phyloP scores from a whole-genome alignment of 306 rosid species.

The Astragalus membranaceus region DNA sequence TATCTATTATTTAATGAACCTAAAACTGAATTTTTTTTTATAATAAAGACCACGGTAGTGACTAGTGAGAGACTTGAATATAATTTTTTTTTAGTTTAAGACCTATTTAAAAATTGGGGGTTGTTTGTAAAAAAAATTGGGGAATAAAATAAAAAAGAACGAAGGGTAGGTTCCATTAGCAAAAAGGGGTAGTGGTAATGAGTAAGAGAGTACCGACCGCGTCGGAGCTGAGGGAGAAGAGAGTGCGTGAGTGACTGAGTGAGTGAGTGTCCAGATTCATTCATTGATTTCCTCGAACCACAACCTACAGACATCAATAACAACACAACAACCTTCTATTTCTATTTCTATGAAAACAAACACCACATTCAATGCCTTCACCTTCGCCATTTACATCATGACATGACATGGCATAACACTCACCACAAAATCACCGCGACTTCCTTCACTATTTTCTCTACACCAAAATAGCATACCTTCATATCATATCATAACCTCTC shows the following conservation, averaged over 20 bases:
- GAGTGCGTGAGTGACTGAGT: too few relatives aligned
- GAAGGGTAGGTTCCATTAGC: not conserved
- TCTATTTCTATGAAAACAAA: not conserved
- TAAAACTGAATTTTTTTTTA: too few relatives aligned
- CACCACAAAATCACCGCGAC: not conserved
- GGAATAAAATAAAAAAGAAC: too few relatives aligned
- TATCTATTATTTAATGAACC: too few relatives aligned
- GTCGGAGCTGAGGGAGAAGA: not conserved
- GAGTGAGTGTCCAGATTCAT: slow-evolving; percentile 21
- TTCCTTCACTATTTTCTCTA: not conserved
- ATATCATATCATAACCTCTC: not conserved
- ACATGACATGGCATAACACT: not conserved
- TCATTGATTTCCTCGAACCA: slow-evolving; percentile 6
- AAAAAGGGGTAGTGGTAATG: not conserved
- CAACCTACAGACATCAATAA: not conserved
- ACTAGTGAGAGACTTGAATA: too few relatives aligned
- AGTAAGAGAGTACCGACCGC: not conserved
- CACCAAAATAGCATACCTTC: not conserved
- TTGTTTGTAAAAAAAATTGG: too few relatives aligned
- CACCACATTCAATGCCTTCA: not conserved
- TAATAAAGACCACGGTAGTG: too few relatives aligned
- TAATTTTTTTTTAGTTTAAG: too few relatives aligned
- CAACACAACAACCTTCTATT: too few relatives aligned
- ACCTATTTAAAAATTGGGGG: too few relatives aligned
- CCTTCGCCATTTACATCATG: not conserved